Evolutionary conservation across 2,329 filamentous ascomycete species (phyloP), one percentile per base, ranked within the genome.

Genomic region (Nemania sp.): DNA sequence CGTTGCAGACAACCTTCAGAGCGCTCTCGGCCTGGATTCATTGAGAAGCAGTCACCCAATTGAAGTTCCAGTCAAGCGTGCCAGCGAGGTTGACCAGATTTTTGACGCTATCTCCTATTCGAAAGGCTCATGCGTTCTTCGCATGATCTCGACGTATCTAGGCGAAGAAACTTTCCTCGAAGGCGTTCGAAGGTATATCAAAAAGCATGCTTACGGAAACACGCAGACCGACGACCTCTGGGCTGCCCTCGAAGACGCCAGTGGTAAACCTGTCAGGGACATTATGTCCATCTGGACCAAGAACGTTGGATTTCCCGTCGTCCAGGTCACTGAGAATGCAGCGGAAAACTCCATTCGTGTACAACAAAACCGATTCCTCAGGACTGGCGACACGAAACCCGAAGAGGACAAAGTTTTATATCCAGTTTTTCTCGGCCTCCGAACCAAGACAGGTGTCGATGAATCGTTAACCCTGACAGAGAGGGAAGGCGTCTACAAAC

Each of bases 211-310:
- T n/a, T 98, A 95, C 73, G 90, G 91, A 48, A 98, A 98, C 81
- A 97, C 94, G 1, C 84, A 91, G 74, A 98, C 94, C 1, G 86
- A 89, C 54, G 93, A 98, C 71, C 83, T 98, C 21, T 98, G 94
- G 94, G 87, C 89, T 59, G 90, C 93, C 34, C 83, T 98, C 43
- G 90, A 88, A 62, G 88, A 93, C 64, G 94, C 92, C 17, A 97
- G 92, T 72, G 93, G 93, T 63, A 96, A 97, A 79, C 89, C 93
- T 53, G 89, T 98, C 15, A 87, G 92, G 71, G 85, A 91, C 63
- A 90, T 97, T 58, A 97, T 97, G 88, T 89, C 92, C 56, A 91
- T 94, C 67, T 98, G 94, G 94, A 98, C 94, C 53, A 97, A 97
- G 83, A 90, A 97, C 71, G 90, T 98, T 58, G 94, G 94, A 54